phyloP scores from a whole-genome alignment of 805 yeast species.

The Komagataella pastoris region DNA sequence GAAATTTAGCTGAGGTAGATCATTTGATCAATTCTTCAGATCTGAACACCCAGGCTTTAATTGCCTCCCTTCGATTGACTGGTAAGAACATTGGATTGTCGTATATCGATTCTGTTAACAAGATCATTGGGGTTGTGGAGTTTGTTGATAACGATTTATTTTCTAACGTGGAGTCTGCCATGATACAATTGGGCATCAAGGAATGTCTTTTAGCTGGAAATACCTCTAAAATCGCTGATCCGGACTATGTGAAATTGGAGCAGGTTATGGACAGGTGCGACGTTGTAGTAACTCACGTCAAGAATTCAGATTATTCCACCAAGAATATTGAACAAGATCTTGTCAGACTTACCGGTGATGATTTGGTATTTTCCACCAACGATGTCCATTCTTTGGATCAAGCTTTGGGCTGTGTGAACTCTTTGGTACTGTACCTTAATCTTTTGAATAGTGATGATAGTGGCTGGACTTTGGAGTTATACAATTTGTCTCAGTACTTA shows the following conservation, averaged over 20 bases:
- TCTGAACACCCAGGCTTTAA: constrained; percentile 32
- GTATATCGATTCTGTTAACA: constrained; percentile 60
- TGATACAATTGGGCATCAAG: constrained; percentile 82
- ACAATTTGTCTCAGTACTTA: constrained; percentile 72
- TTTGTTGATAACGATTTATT: constrained; percentile 80
- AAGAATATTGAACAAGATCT: constrained; percentile 73
- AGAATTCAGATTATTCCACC: constrained; percentile 40
- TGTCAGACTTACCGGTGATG: constrained; percentile 49
- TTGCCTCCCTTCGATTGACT: constrained; percentile 34
- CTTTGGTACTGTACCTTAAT: constrained; percentile 56
- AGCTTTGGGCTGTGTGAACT: constrained; percentile 53
- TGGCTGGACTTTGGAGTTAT: constrained; percentile 41
- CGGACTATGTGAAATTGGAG: constrained; percentile 49
- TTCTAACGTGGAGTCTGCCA: constrained; percentile 72
- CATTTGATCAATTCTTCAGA: constrained; percentile 42
- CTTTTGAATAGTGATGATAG: constrained; percentile 39
- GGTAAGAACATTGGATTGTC: constrained; percentile 61
- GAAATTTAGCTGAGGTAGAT: constrained; percentile 70
- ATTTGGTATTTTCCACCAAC: constrained; percentile 38
- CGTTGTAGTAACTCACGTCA: constrained; percentile 50
- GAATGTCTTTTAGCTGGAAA: constrained; percentile 56
- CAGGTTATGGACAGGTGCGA: constrained; percentile 72
- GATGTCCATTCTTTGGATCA: constrained; percentile 33
- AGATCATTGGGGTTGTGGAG: constrained; percentile 59
- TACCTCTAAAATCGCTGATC: constrained; percentile 19